A percentile compares a stretch with the other conserved stretches of the same genome.
These are phyloP conservation scores for Gastrolobium villosum DNA, from an alignment of 306 rosid genomes.

Conservation along the genomic window DNA sequence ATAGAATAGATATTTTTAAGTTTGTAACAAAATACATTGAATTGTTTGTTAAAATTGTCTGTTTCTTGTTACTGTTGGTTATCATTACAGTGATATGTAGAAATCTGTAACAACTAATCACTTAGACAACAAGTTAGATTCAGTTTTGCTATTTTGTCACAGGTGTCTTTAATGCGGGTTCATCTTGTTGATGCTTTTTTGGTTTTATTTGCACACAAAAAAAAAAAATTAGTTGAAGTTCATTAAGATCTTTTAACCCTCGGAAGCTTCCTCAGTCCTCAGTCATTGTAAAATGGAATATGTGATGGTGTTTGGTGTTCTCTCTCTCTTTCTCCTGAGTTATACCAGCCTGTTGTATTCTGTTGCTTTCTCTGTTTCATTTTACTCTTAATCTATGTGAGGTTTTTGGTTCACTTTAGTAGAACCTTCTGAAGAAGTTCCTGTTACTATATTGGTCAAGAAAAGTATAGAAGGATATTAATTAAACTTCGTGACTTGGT, in stretches of 20 bases:
- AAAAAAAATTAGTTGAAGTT: slow-evolving; percentile 14
- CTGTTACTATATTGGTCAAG: slow-evolving; percentile 15
- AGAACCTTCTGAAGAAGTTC: slow-evolving; percentile 16
- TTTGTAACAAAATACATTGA: not conserved
- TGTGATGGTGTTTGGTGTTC: slow-evolving; percentile 5
- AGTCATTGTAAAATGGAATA: slow-evolving; percentile 1
- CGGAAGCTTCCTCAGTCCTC: slow-evolving; percentile 2
- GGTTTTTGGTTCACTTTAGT: slow-evolving; percentile 28
- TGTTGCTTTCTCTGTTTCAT: slow-evolving; percentile 19
- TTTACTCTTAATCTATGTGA: not conserved
- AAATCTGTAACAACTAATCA: not conserved
- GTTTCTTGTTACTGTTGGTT: not conserved
- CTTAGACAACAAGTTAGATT: slow-evolving; percentile 12
- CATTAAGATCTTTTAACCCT: slow-evolving; percentile 8
- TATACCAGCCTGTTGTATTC: not conserved
- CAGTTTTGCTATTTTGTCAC: not conserved
- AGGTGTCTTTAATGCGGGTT: not conserved
- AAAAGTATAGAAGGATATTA: slow-evolving; percentile 12
- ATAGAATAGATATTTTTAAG: not conserved
- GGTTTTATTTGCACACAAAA: slow-evolving; percentile 13
- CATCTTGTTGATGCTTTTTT: not conserved
- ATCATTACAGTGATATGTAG: not conserved
- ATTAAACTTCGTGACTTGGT: not conserved
- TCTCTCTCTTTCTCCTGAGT: not conserved
- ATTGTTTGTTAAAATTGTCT: slow-evolving; percentile 15